Base-by-base conservation (phyloP, 2,329 filamentous ascomycete genomes). In the Colletotrichum chlorophyti region DNA sequence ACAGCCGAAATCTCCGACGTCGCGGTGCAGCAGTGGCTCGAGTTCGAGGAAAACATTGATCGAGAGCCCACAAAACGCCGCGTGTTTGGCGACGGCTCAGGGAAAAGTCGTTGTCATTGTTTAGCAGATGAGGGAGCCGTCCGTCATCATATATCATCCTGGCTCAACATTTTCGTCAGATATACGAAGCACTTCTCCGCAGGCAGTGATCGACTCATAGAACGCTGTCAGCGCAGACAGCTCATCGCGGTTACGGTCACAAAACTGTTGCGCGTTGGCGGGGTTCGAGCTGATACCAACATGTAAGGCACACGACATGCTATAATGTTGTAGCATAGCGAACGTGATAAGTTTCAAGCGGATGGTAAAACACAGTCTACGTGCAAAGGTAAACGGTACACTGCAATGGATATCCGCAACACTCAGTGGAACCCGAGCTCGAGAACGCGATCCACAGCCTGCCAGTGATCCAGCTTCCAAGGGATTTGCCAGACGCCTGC, bases 291-390 rank as follows among this genome's bases (percentile, higher is more conserved):
- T 31, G 34, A 58, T n/a, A n/a, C n/a, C n/a, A n/a, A n/a, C n/a
- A n/a, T n/a, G n/a, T n/a, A n/a, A n/a, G n/a, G n/a, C n/a, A n/a
- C n/a, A n/a, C n/a, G n/a, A n/a, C n/a, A n/a, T n/a, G n/a, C n/a
- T n/a, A n/a, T n/a, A n/a, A n/a, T n/a, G n/a, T n/a, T n/a, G n/a
- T n/a, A n/a, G n/a, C n/a, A n/a, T 35, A 47, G 40, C 48, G 47
- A 41, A 41, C 48, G 35, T 47, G 53, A 32, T 40, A 47, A 35
- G 53, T 58, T 53, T 47, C 40, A 58, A 53, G 41, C 40, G 27
- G 41, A n/a, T n/a, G n/a, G n/a, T n/a, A n/a, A 40, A 53, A 58
- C 40, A 41, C 53, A 17, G 48, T 21, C 41, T 34, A 24, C 26
- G 17, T 14, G 26, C 10, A 6, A 19, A 57, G 35, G 34, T 58